Evolutionary conservation across 768 basidiomycete genomes (phyloP).

Genomic region (Tulasnella calospora): DNA sequence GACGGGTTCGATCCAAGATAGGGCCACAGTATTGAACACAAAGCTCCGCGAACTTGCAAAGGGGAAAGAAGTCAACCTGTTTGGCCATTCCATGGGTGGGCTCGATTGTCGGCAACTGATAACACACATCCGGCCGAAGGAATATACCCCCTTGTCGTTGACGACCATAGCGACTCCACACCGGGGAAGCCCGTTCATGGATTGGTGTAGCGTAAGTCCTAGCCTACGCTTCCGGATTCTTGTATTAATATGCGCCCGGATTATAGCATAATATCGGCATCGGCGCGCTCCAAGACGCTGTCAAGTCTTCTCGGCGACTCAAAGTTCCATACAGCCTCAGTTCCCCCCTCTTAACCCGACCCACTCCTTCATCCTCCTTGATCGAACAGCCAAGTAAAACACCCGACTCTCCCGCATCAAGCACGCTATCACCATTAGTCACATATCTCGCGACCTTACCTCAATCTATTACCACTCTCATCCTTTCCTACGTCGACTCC

Average conservation of each 20-base stretch:
- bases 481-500: constrained; percentile 86
- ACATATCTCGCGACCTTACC: constrained; percentile 24
- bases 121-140: constrained; percentile 70
- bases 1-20: constrained; percentile 81
- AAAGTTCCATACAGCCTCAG: constrained; percentile 42
- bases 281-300: constrained; percentile 42
- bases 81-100: constrained; percentile 96
- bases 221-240: background rate
- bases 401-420: background rate
- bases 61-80: constrained; percentile 82
- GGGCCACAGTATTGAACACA: constrained; percentile 69
- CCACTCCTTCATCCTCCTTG: background rate
- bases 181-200: constrained; percentile 96
- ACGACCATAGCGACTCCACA: constrained; percentile 92
- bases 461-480: constrained; percentile 54
- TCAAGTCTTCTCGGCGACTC: constrained; percentile 26
- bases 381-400: background rate
- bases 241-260: background rate
- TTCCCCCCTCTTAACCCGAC: constrained; percentile 38
- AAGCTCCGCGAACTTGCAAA: constrained; percentile 60
- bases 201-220: constrained; percentile 83
- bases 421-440: background rate
- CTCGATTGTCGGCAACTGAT: constrained; percentile 92
- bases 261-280: constrained; percentile 83
- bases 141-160: constrained; percentile 81